Evolutionary conservation across 2,329 filamentous ascomycete genomes (phyloP).

Genomic region (Nemania sp.): DNA sequence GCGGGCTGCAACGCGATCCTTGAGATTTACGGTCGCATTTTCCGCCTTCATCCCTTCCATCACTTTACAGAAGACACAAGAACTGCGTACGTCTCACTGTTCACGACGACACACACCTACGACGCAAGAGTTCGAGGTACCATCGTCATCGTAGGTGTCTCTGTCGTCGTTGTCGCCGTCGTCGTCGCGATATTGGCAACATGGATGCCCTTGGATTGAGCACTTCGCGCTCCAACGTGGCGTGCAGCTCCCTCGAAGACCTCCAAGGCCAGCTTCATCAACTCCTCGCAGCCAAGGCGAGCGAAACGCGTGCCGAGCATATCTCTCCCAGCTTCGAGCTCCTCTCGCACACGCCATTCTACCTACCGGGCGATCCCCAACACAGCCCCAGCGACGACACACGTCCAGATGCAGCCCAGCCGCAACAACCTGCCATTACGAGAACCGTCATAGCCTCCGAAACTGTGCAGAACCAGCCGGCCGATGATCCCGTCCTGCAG

Average conservation of each 20-base stretch:
- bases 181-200: not conserved
- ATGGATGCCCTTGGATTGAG: slow-evolving; percentile 42
- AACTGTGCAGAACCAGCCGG: slow-evolving; percentile 53
- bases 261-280: slow-evolving; percentile 51
- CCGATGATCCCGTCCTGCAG: slow-evolving; percentile 54
- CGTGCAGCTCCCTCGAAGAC: slow-evolving; percentile 50
- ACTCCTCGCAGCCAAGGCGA: slow-evolving; percentile 49
- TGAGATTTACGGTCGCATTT: not conserved
- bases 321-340: slow-evolving; percentile 54
- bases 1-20: slow-evolving; percentile 1
- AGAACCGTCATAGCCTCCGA: slow-evolving; percentile 52
- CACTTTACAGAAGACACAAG: not conserved
- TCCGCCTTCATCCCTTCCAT: not conserved
- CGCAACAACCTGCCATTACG: slow-evolving; percentile 36
- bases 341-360: slow-evolving; percentile 49
- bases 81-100: not conserved
- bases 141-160: not conserved
- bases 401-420: slow-evolving; percentile 35
- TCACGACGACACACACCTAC: not conserved
- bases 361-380: slow-evolving; percentile 46
- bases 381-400: slow-evolving; percentile 40
- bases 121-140: not conserved
- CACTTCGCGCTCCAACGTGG: slow-evolving; percentile 36
- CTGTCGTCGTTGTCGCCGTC: not conserved
- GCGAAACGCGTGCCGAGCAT: slow-evolving; percentile 55